These are phyloP conservation scores for Cryomyces minteri DNA, from an alignment of 495 filamentous ascomycete species.

Conservation along the genomic window DNA sequence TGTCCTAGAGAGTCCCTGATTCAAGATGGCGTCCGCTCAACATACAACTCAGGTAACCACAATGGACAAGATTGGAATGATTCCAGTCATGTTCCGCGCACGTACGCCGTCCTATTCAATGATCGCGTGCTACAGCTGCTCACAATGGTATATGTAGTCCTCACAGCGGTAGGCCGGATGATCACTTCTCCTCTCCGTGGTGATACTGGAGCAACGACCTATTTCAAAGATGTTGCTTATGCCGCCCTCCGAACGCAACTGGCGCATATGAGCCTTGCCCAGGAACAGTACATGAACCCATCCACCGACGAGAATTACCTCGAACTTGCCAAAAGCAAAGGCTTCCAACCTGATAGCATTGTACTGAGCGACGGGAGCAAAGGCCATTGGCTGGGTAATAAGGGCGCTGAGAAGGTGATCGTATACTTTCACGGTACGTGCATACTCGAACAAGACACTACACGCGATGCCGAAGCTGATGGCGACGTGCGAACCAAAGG, in stretches of 20 bases:
- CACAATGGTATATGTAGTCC: no score
- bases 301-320: slow-evolving; percentile 29
- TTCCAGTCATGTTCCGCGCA: no score
- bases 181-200: slow-evolving; percentile 12
- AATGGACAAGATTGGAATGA: no score
- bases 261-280: slow-evolving; percentile 8
- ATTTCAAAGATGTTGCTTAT: slow-evolving; percentile 21
- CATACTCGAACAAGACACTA: no score
- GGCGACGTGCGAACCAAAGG: slow-evolving; percentile 6
- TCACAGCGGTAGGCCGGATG: no score
- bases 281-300: slow-evolving; percentile 16
- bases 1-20: no score
- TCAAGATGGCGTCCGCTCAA: no score
- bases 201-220: slow-evolving; percentile 8
- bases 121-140: no score
- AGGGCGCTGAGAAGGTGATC: slow-evolving; percentile 34
- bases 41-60: no score
- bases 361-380: slow-evolving; percentile 29
- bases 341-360: slow-evolving; percentile 28
- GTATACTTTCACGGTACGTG: slow-evolving; percentile 34
- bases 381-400: slow-evolving; percentile 41
- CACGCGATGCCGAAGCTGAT: neutral
- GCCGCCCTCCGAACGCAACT: slow-evolving; percentile 14
- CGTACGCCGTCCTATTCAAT: no score
- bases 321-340: slow-evolving; percentile 23